Base-by-base conservation (phyloP, 140 eudicot species). In the Ambrosia hybrid region DNA sequence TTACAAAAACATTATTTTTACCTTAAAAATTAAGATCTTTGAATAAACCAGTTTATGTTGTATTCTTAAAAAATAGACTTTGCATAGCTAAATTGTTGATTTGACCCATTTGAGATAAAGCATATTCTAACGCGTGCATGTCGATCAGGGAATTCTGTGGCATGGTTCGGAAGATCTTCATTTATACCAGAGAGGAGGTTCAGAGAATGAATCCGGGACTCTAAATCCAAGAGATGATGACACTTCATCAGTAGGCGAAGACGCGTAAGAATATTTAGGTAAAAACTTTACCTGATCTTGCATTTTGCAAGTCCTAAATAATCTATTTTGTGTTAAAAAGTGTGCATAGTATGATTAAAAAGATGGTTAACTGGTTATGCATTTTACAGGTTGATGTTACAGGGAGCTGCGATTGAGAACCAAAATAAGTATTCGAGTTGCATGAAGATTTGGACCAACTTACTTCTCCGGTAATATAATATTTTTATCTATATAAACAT, bases 171-270 rank as follows among this genome's bases (percentile, higher is more conserved):
- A 93, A 93, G 81, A 88, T 93, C 16, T 85, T 72, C 81, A 90
- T 93, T 68, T 91, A 88, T 59, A 93, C 99, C 0, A 83, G 85
- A 83, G 99, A 90, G 65, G 99, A 93, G 79, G 93, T 90, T 48
- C 97, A 85, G 68, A 76, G 87, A 48, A 90, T 93, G 99, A 86
- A 81, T 51, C 96, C 97, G 0, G 83, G 70, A 79, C 89, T 55
- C 73, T 90, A 17, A 80, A 68, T 79, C 74, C 85, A 6, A 82
- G 80, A 77, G 90, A 87, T 0, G 98, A 90, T 6, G 97, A 86
- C 37, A 83, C 59, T 67, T 80, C 87, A 38, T 84, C 84, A 38
- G 84, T 83, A 15, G 92, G 84, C 9, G 96, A 82, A 73, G 97
- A 89, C 66, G 33, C 71, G 73, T 92, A 57, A 58, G 56, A 61